phyloP scores from a whole-genome alignment of 78 protist species.

The Dictyostelium capitatum region DNA sequence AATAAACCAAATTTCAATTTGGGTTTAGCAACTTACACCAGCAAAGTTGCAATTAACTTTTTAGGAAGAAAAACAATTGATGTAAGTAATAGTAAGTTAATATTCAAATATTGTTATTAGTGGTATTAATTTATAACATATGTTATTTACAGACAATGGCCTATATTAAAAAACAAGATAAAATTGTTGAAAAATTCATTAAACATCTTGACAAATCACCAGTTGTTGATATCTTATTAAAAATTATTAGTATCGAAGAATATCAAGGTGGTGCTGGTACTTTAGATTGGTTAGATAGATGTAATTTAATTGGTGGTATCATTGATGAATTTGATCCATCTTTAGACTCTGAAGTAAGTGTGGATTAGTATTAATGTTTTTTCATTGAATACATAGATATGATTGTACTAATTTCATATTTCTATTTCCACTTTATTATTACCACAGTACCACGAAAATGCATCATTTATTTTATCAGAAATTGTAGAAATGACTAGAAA shows the following conservation, averaged over 20 bases:
- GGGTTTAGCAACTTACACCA: constrained; percentile 58
- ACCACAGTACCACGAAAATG: constrained; percentile 78
- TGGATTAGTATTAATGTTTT: too few relatives aligned
- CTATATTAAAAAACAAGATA: constrained; percentile 71
- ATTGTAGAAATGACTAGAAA: constrained; percentile 66
- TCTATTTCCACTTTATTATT: background rate
- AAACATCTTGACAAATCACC: constrained; percentile 81
- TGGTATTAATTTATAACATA: background rate
- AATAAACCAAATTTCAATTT: constrained; percentile 64
- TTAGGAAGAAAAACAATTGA: constrained; percentile 77
- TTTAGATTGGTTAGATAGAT: constrained; percentile 74
- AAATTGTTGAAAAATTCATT: constrained; percentile 71
- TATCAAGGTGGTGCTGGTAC: constrained; percentile 84
- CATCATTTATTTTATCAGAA: constrained; percentile 78
- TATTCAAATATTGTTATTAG: background rate
- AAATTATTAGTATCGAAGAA: constrained; percentile 81
- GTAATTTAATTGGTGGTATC: constrained; percentile 69
- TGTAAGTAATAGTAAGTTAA: background rate
- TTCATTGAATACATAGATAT: background rate
- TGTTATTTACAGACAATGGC: constrained; percentile 60
- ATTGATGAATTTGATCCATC: constrained; percentile 69
- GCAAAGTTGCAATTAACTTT: constrained; percentile 76
- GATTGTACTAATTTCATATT: background rate
- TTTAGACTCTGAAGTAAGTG: constrained; percentile 70
- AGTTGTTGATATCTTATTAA: constrained; percentile 78